Evolutionary conservation across 2,329 filamentous ascomycete species (phyloP).

Genomic region (Arthroderma uncinatum): DNA sequence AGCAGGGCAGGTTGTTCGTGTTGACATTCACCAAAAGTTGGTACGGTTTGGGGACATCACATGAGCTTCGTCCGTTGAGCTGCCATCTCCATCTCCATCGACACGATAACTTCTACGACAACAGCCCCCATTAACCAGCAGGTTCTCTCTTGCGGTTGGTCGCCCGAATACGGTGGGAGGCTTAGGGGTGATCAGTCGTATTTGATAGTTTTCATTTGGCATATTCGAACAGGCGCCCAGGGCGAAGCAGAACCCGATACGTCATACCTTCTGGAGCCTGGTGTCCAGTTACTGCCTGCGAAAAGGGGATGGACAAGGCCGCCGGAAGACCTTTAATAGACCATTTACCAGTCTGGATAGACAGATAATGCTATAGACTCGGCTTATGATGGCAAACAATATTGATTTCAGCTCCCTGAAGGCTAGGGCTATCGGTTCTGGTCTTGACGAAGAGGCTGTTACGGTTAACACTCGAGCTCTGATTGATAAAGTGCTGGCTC

Average conservation of each 20-base stretch:
- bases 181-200: neutral
- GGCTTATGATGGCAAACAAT: slow-evolving; percentile 33
- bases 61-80: neutral
- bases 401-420: slow-evolving; percentile 59
- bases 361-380: neutral
- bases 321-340: neutral
- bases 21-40: neutral
- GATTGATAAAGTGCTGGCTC: slow-evolving; percentile 93
- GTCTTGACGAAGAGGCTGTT: slow-evolving; percentile 89
- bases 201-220: neutral
- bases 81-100: neutral
- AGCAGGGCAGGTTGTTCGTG: neutral
- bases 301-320: neutral
- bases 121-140: neutral
- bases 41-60: neutral
- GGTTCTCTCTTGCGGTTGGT: no score
- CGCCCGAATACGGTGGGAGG: neutral
- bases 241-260: neutral
- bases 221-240: no score
- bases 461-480: slow-evolving; percentile 93
- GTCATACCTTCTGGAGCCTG: neutral
- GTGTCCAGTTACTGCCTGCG: neutral
- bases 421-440: slow-evolving; percentile 73
- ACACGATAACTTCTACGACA: neutral
- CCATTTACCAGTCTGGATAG: neutral